Evolutionary conservation across 768 basidiomycete genomes (phyloP), one percentile per base, ranked within the genome.

Genomic region (Bullera alba): DNA sequence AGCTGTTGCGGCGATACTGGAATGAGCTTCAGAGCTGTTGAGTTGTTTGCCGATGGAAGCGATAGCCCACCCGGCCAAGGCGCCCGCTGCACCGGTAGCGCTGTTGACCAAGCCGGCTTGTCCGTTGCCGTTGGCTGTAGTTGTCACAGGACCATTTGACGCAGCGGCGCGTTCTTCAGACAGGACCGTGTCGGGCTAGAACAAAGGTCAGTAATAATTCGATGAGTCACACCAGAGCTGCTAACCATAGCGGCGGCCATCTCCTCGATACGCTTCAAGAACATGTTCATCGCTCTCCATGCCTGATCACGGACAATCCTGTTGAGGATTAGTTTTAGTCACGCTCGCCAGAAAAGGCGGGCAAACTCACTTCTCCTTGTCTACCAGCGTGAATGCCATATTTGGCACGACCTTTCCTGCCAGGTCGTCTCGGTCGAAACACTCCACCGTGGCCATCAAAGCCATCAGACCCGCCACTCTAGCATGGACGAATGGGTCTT

Each of bases 291-390:
- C 5, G 90, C 85, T 72, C 87, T 93, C 78, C 93, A 96, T 2
- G 88, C 93, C 63, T 96, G 93, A 72, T 96, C 92, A 17, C 95
- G 81, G 0, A 97, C 93, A 5, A 88, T 71, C 60, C 93, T 97
- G 59, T 0, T 7, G 25, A 28, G 10, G 3, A 29, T 50, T 38
- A 61, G 47, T 30, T 51, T 27, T 23, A 28, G n/a, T 36, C 25
- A 10, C 32, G 10, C 32, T 10, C n/a, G 8, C 6, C 7, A 35
- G 12, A 3, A 2, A 16, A 8, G 27, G 2, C 15, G 12, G 21
- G 14, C 23, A 6, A 5, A 61, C 81, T 49, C 63, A 95, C 92
- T 92, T 97, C 70, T 99, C 93, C 67, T 84, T 85, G 68, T 97
- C 93, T 16, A 96, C 78, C 65, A 90, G 73, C 0, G 86, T 79